A percentile compares a stretch with the other conserved stretches of the same genome.
Conservation (phyloP, 352 stramenopile genomes). For the Globisporangium yorkense region DNA sequence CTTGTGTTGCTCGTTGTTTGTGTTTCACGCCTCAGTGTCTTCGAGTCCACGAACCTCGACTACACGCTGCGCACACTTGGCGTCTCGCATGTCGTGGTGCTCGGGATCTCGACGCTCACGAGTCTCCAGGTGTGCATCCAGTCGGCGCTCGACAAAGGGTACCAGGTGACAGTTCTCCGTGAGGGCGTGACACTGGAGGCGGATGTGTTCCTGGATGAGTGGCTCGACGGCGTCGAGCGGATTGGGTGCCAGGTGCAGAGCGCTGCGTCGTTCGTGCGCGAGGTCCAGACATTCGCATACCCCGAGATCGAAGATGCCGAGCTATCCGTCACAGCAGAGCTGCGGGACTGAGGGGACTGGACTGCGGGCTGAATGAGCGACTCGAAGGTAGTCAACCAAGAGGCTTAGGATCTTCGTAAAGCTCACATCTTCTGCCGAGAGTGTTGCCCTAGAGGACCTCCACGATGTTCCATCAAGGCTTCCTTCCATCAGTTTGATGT, state of each 20-base stretch:
- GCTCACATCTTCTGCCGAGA: no score
- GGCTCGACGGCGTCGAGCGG: conserved; percentile 20
- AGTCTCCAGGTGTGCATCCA: conserved; percentile 79
- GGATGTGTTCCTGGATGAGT: conserved; percentile 5
- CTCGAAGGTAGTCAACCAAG: no score
- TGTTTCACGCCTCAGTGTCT: conserved; percentile 37
- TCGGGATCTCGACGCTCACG: conserved; percentile 76
- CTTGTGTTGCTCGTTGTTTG: background rate
- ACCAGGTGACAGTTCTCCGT: conserved; percentile 77
- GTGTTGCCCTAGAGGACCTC: no score
- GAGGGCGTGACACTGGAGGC: conserved; percentile 46
- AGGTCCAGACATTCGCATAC: conserved; percentile 28
- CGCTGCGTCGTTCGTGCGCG: conserved; percentile 22
- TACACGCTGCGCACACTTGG: conserved; percentile 86
- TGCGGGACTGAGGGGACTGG: no score
- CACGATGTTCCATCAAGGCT: no score
- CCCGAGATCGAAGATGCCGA: background rate
- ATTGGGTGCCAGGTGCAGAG: conserved; percentile 28
- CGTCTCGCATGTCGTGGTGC: conserved; percentile 80
- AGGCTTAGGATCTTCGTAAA: no score
- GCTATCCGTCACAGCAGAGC: background rate
- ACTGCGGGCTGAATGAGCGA: no score
- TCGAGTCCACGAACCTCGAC: conserved; percentile 86
- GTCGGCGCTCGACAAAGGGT: conserved; percentile 84
- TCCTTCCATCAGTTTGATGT: no score